Conservation (phyloP, 805 yeast species). For the Candida pseudoglaebosa region DNA sequence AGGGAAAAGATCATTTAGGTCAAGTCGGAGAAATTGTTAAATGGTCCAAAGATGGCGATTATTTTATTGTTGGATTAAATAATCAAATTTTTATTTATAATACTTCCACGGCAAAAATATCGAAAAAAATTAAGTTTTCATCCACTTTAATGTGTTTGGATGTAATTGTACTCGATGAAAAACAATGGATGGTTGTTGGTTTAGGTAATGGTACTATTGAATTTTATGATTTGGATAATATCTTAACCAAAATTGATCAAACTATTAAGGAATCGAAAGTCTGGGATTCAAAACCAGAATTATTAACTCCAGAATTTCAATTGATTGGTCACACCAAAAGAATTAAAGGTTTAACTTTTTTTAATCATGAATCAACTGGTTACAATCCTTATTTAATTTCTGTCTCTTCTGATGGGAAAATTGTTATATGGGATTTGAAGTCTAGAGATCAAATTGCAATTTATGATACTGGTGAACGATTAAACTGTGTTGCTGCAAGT, state of each 20-base stretch:
- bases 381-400: constrained; percentile 56
- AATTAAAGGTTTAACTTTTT: constrained; percentile 71
- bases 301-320: constrained; percentile 47
- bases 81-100: constrained; percentile 62
- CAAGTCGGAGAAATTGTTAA: constrained; percentile 62
- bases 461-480: constrained; percentile 84
- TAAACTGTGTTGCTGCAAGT: constrained; percentile 77
- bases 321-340: constrained; percentile 82
- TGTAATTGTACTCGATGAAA: constrained; percentile 40
- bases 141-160: constrained; percentile 68
- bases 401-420: constrained; percentile 89
- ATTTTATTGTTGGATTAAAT: constrained; percentile 71
- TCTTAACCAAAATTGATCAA: constrained; percentile 13
- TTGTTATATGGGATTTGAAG: constrained; percentile 78
- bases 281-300: constrained; percentile 21
- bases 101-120: constrained; percentile 57
- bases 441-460: constrained; percentile 83
- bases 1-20: constrained; percentile 61
- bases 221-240: constrained; percentile 44
- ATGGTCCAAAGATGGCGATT: constrained; percentile 67
- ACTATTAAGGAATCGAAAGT: constrained; percentile 23
- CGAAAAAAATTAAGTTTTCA: constrained; percentile 48
- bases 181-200: constrained; percentile 62
- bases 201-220: constrained; percentile 66
- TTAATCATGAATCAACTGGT: constrained; percentile 35